Conservation (phyloP, 2,329 filamentous ascomycete species). For the Ceratocystis diversiconidia region DNA sequence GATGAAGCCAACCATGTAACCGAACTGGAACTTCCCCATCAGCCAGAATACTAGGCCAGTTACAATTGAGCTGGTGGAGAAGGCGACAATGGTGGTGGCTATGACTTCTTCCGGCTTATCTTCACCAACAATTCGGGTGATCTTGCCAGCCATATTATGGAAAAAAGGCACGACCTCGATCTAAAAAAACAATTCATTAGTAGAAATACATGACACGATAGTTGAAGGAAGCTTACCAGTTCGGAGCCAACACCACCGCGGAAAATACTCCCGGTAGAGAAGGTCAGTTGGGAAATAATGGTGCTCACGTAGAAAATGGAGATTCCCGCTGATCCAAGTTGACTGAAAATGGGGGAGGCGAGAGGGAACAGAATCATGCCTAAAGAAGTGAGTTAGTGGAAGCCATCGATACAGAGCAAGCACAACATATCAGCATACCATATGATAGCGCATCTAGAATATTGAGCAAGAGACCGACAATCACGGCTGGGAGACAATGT, state of each 20-base stretch:
- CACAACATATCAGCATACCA: constrained; percentile 34
- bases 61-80: constrained; percentile 76
- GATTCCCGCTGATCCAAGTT: constrained; percentile 82
- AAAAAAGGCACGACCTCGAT: constrained; percentile 99
- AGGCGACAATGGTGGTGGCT: constrained; percentile 85
- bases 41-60: constrained; percentile 85
- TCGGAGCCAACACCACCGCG: constrained; percentile 86
- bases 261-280: constrained; percentile 77
- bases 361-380: constrained; percentile 91
- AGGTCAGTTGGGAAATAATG: constrained; percentile 82
- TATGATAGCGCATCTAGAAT: constrained; percentile 92
- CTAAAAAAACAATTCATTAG: constrained; percentile 26
- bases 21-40: constrained; percentile 75
- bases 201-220: not conserved
- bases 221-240: constrained; percentile 43
- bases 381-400: constrained; percentile 22
- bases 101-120: constrained; percentile 75
- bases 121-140: constrained; percentile 62
- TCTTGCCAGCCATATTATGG: constrained; percentile 91
- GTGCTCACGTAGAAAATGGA: constrained; percentile 99
- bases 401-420: constrained; percentile 1
- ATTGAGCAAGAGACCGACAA: constrained; percentile 79
- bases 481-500: constrained; percentile 66
- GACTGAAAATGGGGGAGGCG: constrained; percentile 69
- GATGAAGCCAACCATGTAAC: constrained; percentile 91